Base-by-base conservation (phyloP, 129 eudicot species). In the Arctium lappa region DNA sequence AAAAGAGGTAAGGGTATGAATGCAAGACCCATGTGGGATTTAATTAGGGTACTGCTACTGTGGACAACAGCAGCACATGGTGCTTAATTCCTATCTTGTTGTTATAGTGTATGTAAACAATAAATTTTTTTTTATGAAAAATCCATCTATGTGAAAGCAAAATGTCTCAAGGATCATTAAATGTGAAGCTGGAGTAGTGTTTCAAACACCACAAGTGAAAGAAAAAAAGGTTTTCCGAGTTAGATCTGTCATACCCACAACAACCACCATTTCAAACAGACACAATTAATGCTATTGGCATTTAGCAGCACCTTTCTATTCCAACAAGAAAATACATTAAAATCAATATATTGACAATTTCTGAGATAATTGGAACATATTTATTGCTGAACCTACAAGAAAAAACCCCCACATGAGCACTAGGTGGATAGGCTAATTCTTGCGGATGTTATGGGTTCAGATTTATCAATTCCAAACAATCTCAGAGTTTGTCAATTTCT, bases 41-140 rank as follows among this genome's bases (percentile, higher is more conserved):
- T 32, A 72, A 78, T 73, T 73, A 63, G 79, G 80, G 76, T 18
- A 75, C 80, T 73, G 72, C 42, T 72, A 72, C 79, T 78, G 60
- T 65, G 42, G 79, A 73, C 70, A 84, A 32, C 87, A 84, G 72
- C 72, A 79, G 87, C 87, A 84, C 87, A 84, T 84, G 84, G 76
- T 73, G 72, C 76, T 79, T 79, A 79, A 72, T 70, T 77, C 62
- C 78, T 78, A 78, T 40, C 85, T 82, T 83, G 46, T 69, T 83
- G 56, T 69, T 13, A 32, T 77, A 76, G 72, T 73, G 32, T 65
- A 63, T 73, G 46, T 62, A 36, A 73, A 65, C 44, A 79, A 79
- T 62, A 73, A n/a, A n/a, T n/a, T n/a, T n/a, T n/a, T n/a, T n/a
- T n/a, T n/a, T 13, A 16, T 2, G 22, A 53, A 29, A 27, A 40